These are phyloP conservation scores for Thozetella sp. DNA, from an alignment of 495 filamentous ascomycete species.

Conservation along the genomic window DNA sequence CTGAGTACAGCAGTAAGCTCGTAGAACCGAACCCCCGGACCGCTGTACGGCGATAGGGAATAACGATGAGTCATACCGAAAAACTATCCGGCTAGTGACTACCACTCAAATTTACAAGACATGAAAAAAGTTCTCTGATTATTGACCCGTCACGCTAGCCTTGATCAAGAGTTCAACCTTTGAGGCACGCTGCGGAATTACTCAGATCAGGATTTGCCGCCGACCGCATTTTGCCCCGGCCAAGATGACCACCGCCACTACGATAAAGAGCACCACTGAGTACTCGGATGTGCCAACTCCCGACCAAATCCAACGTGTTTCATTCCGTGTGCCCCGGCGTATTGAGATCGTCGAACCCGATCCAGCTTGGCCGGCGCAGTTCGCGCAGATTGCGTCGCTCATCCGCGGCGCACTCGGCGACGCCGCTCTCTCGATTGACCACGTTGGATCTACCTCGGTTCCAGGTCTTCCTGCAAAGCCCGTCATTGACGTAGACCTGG, in stretches of 20 bases:
- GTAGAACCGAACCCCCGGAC: too few species aligned
- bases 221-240: background rate
- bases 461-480: slow-evolving; percentile 48
- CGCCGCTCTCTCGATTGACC: slow-evolving; percentile 20
- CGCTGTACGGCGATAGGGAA: too few species aligned
- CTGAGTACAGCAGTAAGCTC: too few species aligned
- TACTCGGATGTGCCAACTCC: background rate
- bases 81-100: background rate
- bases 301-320: slow-evolving; percentile 11
- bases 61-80: background rate
- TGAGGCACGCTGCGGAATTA: background rate
- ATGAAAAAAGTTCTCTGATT: too few species aligned
- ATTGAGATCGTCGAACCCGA: slow-evolving; percentile 40
- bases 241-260: background rate
- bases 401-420: slow-evolving; percentile 33
- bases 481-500: slow-evolving; percentile 51
- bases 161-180: background rate
- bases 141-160: too few species aligned
- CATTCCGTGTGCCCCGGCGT: slow-evolving; percentile 17
- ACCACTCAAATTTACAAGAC: background rate
- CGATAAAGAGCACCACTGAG: background rate
- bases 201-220: background rate
- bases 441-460: slow-evolving; percentile 52
- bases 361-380: slow-evolving; percentile 40
- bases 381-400: slow-evolving; percentile 16